Base-by-base conservation (phyloP, 768 basidiomycete genomes). In the Mycena floridula region DNA sequence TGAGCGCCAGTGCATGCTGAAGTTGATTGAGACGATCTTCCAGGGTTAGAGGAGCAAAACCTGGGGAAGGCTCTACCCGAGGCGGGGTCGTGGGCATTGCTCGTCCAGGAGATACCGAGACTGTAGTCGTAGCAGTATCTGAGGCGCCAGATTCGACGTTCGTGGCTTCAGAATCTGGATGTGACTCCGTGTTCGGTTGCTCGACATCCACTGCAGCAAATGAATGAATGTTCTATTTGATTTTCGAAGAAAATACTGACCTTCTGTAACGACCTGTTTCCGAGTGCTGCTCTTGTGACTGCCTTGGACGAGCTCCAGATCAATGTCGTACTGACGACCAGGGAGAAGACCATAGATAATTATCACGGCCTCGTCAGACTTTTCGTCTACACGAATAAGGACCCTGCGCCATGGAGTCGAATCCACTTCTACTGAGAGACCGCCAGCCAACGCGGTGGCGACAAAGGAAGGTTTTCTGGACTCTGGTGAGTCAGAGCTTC, bases 261-360 rank as follows among this genome's bases (percentile, higher is more conserved):
- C 74, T 59, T 82, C 82, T 0, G 86, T 87, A 0, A 77, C 79
- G 48, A 92, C 79, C 54, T 84, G 81, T 43, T 72, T 74, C 28
- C 77, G 68, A 20, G 85, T 66, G 26, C 54, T 65, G 41, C 58
- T 66, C 37, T 56, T 61, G 51, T 77, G 69, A 21, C 79, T 82
- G 5, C 72, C 73, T 7, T 80, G 79, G 4, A 84, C 80, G 22
- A 94, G 73, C 2, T 76, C 82, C 9, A 96, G 68, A 55, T 92
- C 88, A 42, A 96, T 82, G 55, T 96, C 91, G 54, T 96, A 96
- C 58, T 89, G 87, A 45, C 88, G 76, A 2, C 88, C 88, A 3
- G 91, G 92, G 69, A 87, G 77, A 37, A 97, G 71, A 1, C 89
- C 90, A 47, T 91, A 93, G 22, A 97, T 78, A 47, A 95, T 88